These are phyloP conservation scores for Trichosporon sp. DNA, from an alignment of 1,284 basidiomycete species.

Conservation along the genomic window DNA sequence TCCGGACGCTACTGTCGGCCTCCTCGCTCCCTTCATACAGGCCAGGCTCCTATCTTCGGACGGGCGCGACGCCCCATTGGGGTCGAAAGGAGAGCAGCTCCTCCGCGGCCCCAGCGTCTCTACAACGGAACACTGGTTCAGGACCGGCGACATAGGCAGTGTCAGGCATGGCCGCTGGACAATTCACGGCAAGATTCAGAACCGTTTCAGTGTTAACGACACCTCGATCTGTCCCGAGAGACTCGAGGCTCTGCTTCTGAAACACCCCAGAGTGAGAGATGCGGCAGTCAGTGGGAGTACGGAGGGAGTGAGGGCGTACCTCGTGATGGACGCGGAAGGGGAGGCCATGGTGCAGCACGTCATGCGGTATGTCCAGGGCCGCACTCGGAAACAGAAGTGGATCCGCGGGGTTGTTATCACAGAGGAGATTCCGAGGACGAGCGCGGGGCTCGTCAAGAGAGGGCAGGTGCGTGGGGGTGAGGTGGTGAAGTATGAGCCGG, in stretches of 20 bases:
- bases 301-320: background rate
- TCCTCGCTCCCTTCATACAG: too few species aligned
- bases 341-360: background rate
- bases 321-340: background rate
- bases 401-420: background rate
- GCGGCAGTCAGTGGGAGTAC: conserved; percentile 63
- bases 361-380: conserved; percentile 4
- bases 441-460: background rate
- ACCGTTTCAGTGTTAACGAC: conserved; percentile 73
- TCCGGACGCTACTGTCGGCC: background rate
- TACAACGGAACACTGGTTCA: conserved; percentile 77
- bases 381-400: background rate
- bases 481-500: background rate
- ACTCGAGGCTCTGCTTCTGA: conserved; percentile 71
- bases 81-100: conserved; percentile 78
- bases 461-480: background rate
- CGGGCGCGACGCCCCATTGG: conserved; percentile 58
- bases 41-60: conserved; percentile 64
- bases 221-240: conserved; percentile 75
- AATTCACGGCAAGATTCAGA: conserved; percentile 63
- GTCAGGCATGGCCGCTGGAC: background rate
- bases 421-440: background rate
- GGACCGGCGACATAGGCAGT: conserved; percentile 74
- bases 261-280: conserved; percentile 71
- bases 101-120: conserved; percentile 71